Evolutionary conservation across 345 rosid species (phyloP).

Genomic region (Hibiscus syriacus): DNA sequence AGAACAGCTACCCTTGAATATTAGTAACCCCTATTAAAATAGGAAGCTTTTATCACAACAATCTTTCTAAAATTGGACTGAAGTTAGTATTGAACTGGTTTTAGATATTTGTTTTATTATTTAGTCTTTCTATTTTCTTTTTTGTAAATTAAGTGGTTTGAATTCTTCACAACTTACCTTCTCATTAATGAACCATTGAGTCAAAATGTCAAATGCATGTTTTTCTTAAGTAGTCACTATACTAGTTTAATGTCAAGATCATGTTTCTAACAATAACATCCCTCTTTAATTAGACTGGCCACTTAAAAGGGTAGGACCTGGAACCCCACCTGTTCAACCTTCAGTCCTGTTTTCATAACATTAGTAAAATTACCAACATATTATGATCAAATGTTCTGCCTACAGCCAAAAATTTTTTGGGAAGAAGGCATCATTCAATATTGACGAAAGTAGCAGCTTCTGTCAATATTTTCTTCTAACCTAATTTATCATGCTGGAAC

Average conservation of each 20-base stretch:
- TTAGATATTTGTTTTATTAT: not conserved
- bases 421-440: not conserved
- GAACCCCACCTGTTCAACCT: not conserved
- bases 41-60: not conserved
- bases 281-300: not conserved
- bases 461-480: not conserved
- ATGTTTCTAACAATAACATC: not conserved
- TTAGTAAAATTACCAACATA: not conserved
- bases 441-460: slow-evolving; percentile 2
- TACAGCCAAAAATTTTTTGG: not conserved
- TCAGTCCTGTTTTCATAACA: not conserved
- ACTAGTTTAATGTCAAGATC: not conserved
- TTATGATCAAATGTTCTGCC: not conserved
- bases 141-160: not conserved
- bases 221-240: not conserved
- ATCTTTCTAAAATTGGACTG: not conserved
- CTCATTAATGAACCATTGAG: not conserved
- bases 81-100: not conserved
- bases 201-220: not conserved
- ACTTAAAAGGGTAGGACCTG: not conserved
- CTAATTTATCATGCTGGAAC: not conserved
- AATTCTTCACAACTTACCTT: not conserved
- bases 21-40: not conserved
- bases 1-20: slow-evolving; percentile 9
- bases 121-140: not conserved